Base-by-base conservation (phyloP, 768 basidiomycete genomes). In the Tylopilus rubrobrunneus region DNA sequence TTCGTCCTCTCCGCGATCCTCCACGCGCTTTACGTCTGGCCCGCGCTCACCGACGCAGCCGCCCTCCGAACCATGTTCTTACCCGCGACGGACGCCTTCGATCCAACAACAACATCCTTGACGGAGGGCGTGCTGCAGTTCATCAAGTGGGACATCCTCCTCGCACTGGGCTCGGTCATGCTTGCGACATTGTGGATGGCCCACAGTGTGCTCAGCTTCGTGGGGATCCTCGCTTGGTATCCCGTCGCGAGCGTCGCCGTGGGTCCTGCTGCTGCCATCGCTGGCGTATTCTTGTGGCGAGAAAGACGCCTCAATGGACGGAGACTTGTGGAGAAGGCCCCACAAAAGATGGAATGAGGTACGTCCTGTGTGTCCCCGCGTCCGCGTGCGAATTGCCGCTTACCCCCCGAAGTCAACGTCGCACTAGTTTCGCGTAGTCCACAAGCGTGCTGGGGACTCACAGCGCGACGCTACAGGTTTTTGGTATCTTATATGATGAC, bases 181-280 rank as follows among this genome's bases (percentile, higher is more conserved):
- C 53, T 82, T 8, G 75, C 71, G 10, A 73, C 77, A 9, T 64
- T 83, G 7, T 84, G 81, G 80, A 78, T 80, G 61, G 71, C 73
- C 17, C 61, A 64, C 10, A 71, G 61, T 45, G 4, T 59, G 9
- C 59, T 59, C 48, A 69, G 76, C 49, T 49, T 73, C 7, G 17
- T 73, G 7, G 45, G 43, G 15, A 64, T 83, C 19, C 28, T 74
- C 23, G 52, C 67, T 8, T 83, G 81, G 80, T 72, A 77, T 58
- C 49, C 64, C 0, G 21, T 77, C n/a, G 73, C 74, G 7, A 72
- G 71, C 7, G 68, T 74, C 5, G 28, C 74, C 7, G 36, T 81
- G 23, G 82, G 82, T 3, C 81, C 79, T 5, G 78, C 81, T 10
- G 81, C 82, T 39, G 76, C 79, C 2, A 63, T 82, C 29, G 67